These are phyloP conservation scores for Penicillium sp. DNA, from an alignment of 2,329 filamentous ascomycete genomes.

Conservation along the genomic window DNA sequence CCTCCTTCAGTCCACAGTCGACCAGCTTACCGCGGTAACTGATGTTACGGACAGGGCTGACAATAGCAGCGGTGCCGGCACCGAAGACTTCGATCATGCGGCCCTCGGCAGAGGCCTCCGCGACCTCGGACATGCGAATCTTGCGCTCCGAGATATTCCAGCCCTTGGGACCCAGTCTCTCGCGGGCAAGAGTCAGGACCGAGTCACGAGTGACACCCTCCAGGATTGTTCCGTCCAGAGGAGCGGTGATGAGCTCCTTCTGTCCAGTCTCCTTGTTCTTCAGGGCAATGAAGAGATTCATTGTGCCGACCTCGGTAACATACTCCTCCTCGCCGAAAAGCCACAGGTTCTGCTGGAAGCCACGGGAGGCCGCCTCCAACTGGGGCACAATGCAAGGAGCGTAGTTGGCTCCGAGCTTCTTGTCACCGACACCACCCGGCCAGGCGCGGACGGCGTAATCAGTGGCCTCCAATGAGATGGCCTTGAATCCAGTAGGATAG, in stretches of 20 bases:
- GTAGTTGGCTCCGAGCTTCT: conserved; percentile 98
- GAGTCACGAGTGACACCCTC: conserved; percentile 93
- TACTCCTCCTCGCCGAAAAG: conserved; percentile 93
- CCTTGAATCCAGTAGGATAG: conserved; percentile 98
- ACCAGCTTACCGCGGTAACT: conserved; percentile 80
- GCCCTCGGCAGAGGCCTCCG: conserved; percentile 76
- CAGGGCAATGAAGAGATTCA: conserved; percentile 93
- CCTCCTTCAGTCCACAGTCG: conserved; percentile 73
- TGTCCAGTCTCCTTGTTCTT: conserved; percentile 81
- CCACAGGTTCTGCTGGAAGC: conserved; percentile 98
- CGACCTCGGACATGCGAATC: conserved; percentile 83
- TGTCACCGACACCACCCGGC: conserved; percentile 96
- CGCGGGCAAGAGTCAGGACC: conserved; percentile 77
- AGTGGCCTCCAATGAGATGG: conserved; percentile 89
- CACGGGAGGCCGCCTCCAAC: conserved; percentile 80
- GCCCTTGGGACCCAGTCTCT: conserved; percentile 76
- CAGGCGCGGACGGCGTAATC: conserved; percentile 95
- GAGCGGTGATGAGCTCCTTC: conserved; percentile 91
- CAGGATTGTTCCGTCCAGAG: conserved; percentile 92
- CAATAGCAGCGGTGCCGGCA: conserved; percentile 87
- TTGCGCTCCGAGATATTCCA: conserved; percentile 88
- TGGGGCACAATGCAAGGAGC: conserved; percentile 98
- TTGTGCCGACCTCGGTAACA: conserved; percentile 95
- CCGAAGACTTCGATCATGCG: conserved; percentile 91
- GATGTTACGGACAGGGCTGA: conserved; percentile 84